A percentile compares a stretch with the other conserved stretches of the same genome.
Conservation (phyloP, 208 protist genomes). For the Trypanosoma cruzi region DNA sequence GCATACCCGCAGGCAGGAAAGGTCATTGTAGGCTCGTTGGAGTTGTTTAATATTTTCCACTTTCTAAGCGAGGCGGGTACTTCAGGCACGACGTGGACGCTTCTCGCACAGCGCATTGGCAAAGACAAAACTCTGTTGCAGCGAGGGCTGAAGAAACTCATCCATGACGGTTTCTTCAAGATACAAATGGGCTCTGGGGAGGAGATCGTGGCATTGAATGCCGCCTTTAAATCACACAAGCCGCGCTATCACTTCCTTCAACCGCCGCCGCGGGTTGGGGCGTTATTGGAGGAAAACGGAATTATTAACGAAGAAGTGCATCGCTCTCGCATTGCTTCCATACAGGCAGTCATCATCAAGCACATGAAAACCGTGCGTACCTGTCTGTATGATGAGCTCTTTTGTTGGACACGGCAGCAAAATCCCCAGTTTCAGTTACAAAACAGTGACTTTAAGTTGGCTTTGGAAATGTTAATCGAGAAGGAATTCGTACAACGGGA, state of each 20-base stretch:
- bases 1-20: slow-evolving; percentile 20
- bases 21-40: slow-evolving; percentile 8
- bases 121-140: slow-evolving; percentile 5
- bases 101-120: neutral
- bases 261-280: slow-evolving; percentile 12
- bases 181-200: slow-evolving; percentile 27
- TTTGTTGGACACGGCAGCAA: slow-evolving; percentile 32
- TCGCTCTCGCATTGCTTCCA: slow-evolving; percentile 20
- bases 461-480: slow-evolving; percentile 55
- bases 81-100: slow-evolving; percentile 3
- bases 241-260: slow-evolving; percentile 12
- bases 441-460: slow-evolving; percentile 45
- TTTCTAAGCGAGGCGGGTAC: slow-evolving; percentile 4
- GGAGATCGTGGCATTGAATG: slow-evolving; percentile 17
- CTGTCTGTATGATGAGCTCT: slow-evolving; percentile 44
- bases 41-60: slow-evolving; percentile 15
- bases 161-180: slow-evolving; percentile 19
- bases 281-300: slow-evolving; percentile 5
- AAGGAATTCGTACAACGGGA: slow-evolving; percentile 50
- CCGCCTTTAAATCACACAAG: slow-evolving; percentile 37
- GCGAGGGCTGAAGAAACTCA: slow-evolving; percentile 15
- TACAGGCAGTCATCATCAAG: slow-evolving; percentile 37
- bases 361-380: slow-evolving; percentile 44
- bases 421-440: slow-evolving; percentile 36
- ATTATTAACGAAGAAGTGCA: slow-evolving; percentile 16